phyloP scores from a whole-genome alignment of 2,329 filamentous ascomycete species.

The Colletotrichum siamense region DNA sequence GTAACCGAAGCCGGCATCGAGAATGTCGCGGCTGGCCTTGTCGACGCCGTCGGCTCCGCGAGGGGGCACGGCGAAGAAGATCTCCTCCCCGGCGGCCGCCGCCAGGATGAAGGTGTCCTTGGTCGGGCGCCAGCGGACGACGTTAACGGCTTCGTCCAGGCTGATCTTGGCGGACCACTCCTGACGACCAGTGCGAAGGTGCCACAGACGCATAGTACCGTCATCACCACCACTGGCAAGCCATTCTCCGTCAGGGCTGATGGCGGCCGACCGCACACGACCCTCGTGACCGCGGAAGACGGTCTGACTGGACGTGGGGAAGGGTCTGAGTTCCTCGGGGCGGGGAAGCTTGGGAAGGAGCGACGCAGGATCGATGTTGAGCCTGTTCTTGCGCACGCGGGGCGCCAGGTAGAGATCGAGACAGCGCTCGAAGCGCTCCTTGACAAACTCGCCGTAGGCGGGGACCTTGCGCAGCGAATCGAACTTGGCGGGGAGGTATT shows the following conservation, averaged over 20 bases:
- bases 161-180: constrained; percentile 84
- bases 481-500: constrained; percentile 84
- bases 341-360: constrained; percentile 91
- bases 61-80: constrained; percentile 84
- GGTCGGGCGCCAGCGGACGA: constrained; percentile 87
- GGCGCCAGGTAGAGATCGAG: constrained; percentile 95
- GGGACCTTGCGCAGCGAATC: constrained; percentile 89
- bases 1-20: constrained; percentile 93
- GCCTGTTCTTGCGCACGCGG: constrained; percentile 86
- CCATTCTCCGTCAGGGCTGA: constrained; percentile 86
- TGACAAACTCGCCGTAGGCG: constrained; percentile 86
- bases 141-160: constrained; percentile 80
- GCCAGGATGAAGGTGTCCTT: constrained; percentile 83
- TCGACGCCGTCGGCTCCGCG: constrained; percentile 77
- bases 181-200: constrained; percentile 83
- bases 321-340: constrained; percentile 91
- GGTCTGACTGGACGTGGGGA: constrained; percentile 88
- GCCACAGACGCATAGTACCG: constrained; percentile 90
- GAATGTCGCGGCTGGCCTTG: constrained; percentile 73
- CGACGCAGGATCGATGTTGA: constrained; percentile 96
- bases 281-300: constrained; percentile 90
- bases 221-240: constrained; percentile 94
- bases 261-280: constrained; percentile 80
- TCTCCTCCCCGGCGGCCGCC: constrained; percentile 81
- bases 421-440: constrained; percentile 95